Evolutionary conservation across 148 eudicot species (phyloP).

Genomic region (Rhododendron mucronatum): DNA sequence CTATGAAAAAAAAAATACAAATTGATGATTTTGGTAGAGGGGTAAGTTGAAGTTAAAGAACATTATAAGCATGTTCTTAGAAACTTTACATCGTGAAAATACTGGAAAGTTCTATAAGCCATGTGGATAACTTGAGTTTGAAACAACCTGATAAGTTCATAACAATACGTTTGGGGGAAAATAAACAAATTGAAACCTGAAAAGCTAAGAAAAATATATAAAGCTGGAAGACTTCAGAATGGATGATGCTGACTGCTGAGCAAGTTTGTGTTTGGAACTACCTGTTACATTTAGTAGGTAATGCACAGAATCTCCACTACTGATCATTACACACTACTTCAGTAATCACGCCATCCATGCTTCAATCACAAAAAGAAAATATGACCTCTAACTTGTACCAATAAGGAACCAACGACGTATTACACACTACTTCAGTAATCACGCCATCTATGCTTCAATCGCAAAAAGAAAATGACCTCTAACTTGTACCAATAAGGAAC

Average conservation of each 20-base stretch:
- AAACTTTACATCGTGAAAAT: background rate
- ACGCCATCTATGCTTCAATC: background rate
- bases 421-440: background rate
- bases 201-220: background rate
- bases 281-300: background rate
- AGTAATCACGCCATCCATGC: background rate
- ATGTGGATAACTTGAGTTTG: background rate
- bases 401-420: background rate
- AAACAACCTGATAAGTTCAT: background rate
- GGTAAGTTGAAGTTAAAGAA: background rate
- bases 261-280: background rate
- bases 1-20: background rate
- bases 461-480: background rate
- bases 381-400: background rate
- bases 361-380: background rate
- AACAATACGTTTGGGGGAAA: background rate
- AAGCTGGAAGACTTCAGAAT: background rate
- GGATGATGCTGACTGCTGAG: background rate
- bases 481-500: background rate
- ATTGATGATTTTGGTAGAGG: background rate
- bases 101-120: background rate
- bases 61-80: background rate
- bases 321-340: background rate
- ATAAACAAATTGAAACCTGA: background rate
- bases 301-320: background rate